Evolutionary conservation across 768 basidiomycete species (phyloP).

Genomic region (Solioccasus polychromus): DNA sequence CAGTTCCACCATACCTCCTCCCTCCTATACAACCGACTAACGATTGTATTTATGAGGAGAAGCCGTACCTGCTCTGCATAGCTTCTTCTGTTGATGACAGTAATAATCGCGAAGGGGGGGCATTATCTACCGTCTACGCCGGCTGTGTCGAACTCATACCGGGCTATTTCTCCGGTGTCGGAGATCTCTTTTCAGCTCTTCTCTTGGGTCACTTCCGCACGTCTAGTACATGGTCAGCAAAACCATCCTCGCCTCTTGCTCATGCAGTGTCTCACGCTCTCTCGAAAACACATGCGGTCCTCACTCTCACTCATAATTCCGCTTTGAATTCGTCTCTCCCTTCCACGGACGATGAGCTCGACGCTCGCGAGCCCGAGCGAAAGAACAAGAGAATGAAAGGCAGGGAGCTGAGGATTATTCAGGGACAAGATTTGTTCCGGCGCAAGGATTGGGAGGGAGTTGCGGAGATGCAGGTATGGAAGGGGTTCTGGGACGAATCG

Average conservation of each 20-base stretch:
- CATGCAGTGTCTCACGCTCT: slow-evolving; percentile 65
- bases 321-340: slow-evolving; percentile 48
- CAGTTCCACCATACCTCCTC: slow-evolving; percentile 48
- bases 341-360: slow-evolving; percentile 77
- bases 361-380: slow-evolving; percentile 58
- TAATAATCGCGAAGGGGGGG: slow-evolving; percentile 10
- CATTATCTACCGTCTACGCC: slow-evolving; percentile 54
- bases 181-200: slow-evolving; percentile 94
- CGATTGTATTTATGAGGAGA: slow-evolving; percentile 13
- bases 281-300: slow-evolving; percentile 71
- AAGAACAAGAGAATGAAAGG: slow-evolving; percentile 73
- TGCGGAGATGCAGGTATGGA: slow-evolving; percentile 31
- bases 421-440: slow-evolving; percentile 68
- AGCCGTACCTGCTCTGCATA: slow-evolving; percentile 73
- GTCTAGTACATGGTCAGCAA: slow-evolving; percentile 1
- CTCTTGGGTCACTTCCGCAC: slow-evolving; percentile 75
- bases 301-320: slow-evolving; percentile 57
- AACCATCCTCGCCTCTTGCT: slow-evolving; percentile 13
- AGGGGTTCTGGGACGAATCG: slow-evolving; percentile 31
- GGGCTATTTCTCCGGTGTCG: slow-evolving; percentile 95
- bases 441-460: slow-evolving; percentile 36
- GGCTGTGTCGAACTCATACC: slow-evolving; percentile 74
- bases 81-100: slow-evolving; percentile 52
- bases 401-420: slow-evolving; percentile 81
- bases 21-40: slow-evolving; percentile 10